Evolutionary conservation across 2,329 filamentous ascomycete species (phyloP), one percentile per base, ranked within the genome.

Genomic region (Drechmeria coniospora): DNA sequence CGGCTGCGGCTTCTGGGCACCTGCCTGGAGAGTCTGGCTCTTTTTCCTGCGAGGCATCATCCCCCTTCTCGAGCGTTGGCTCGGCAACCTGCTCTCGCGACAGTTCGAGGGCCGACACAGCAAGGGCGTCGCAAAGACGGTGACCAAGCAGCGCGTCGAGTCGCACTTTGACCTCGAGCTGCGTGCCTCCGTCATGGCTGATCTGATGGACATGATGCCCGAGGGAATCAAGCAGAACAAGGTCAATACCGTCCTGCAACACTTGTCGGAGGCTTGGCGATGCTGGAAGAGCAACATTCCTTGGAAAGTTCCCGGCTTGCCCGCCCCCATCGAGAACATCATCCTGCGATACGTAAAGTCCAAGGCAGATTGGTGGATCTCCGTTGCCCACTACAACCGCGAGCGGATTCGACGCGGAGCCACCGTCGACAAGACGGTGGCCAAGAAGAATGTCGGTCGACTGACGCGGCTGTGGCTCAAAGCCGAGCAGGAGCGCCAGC

Each of bases 221-320:
- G 92, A 98, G 51, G 90, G 90, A 40, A 95, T 98, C 60, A 94
- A 94, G 54, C 90, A 98, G 51, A 98, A 90, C 62, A 98, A 98
- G 59, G 84, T 98, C 53, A 93, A 98, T 54, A 93, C 86, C 2
- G 87, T 98, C 24, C 62, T 98, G 29, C 90, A 95, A 47, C 92
- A 98, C 65, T 59, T 98, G 23, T 95, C 87, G 0, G 90, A 98
- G 59, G 90, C 90, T 10, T 98, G 90, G 90, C 73, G 90, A 59
- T 98, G 90, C 61, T 98, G 90, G 90, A 98, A 98, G 75, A 94
- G 86, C 57, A 98, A 98, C 47, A 98, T 98, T 41, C 90, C 90
- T 1, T 98, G 90, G 90, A 98, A 98, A 61, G 90, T 98, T 3
- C 90, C 90, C 28, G 92, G 90, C 21, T 57, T 98, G 34, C 90